Base-by-base conservation (phyloP, 1,139 yeast species). In the Sugiyamaella castrensis region DNA sequence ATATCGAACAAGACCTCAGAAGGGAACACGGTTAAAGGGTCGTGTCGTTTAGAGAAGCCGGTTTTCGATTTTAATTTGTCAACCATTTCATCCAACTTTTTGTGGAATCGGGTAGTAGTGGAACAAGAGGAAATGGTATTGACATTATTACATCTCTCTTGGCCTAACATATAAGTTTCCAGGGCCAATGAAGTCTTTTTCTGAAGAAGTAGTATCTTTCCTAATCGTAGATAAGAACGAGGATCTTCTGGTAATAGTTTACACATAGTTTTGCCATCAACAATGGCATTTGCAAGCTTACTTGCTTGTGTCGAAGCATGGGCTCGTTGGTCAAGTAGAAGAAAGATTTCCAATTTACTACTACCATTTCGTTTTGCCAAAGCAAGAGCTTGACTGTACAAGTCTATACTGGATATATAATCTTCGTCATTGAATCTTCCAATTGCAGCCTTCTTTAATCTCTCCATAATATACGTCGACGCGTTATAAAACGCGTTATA, bases 291-390 rank as follows among this genome's bases (percentile, higher is more conserved):
- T 8, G 19, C 24, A 34, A n/a, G 35, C 16, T 32, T 26, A 11
- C 19, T 31, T 7, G 46, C 46, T 36, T 36, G 28, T 27, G 35
- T 36, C 8, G 29, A 32, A 6, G 46, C 46, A 7, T 35, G 40
- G 9, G 40, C 36, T 5, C 46, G 39, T 8, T 30, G 28, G 28
- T 42, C 46, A 6, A 42, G 30, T 8, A 42, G 27, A n/a, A 35
- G 36, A 15, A 42, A 42, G n/a, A 42, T 8, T 6, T 15, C 35
- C 3, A 35, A 28, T 4, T 28, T 2, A n/a, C 33, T 24, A 26
- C 34, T 8, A n/a, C 46, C 46, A 13, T 42, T 42, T 28, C 19
- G 34, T 30, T 12, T 34, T 4, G 32, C 46, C 40, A 26, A 42
- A 12, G 29, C 31, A 12, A 36, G n/a, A 9, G 40, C 46, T 16